Evolutionary conservation across 331 rosid genomes (phyloP), one percentile per base, ranked within the genome.

Genomic region (Pyracantha coccinea): DNA sequence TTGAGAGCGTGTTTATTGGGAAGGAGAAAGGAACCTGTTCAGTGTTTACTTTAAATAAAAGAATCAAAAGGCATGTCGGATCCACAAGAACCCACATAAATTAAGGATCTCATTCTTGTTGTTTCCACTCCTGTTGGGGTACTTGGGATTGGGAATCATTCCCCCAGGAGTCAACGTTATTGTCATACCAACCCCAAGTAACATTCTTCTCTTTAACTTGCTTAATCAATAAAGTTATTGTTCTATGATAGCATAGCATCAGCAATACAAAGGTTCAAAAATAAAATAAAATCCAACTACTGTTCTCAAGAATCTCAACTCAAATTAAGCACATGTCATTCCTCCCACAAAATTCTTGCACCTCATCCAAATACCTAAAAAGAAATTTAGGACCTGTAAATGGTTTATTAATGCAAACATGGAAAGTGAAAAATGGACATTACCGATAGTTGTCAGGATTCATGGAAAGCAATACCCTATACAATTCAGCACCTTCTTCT

Each of bases 361-460:
- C 23, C 4, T 7, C 3, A 7, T n/a, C 35, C 6, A 4, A 55
- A 33, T 27, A 24, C 3, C 1, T 6, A 3, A 14, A 2, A 60
- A 25, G 15, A 9, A 25, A 60, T 15, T 60, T 27, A 60, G n/a
- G 28, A 7, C 72, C 32, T 19, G 8, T 6, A 54, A 67, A 24
- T 13, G 33, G 0, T 41, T 12, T 25, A 47, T 31, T 52, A 47
- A 17, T 33, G 73, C 33, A 32, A 71, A 64, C 31, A 45, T 14
- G 11, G 14, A 61, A 19, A 67, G 55, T 9, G 66, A 7, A 68
- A 63, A 21, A 54, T 14, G 55, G 21, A 41, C 73, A 28, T 74
- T 80, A 95, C 99, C 97, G 75, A 79, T 95, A 95, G 78, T 95
- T 90, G 87, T 95, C 99, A 54, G 97, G 97, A 83, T 95, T 95